Conservation (phyloP, 2,329 filamentous ascomycete genomes). For the Ophiostoma quercus region DNA sequence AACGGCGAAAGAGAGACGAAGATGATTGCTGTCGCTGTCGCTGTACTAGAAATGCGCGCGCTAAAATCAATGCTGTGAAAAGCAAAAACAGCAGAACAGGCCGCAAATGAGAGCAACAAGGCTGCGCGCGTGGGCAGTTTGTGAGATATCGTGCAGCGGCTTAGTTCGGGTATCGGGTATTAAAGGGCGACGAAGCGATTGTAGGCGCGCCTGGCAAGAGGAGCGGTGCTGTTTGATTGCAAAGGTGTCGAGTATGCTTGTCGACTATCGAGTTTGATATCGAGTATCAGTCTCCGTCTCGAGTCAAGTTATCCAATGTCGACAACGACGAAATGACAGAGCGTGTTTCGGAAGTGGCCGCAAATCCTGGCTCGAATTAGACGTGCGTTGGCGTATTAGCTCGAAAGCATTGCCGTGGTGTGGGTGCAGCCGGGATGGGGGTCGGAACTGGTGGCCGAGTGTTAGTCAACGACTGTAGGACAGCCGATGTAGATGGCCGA, state of each 20-base stretch:
- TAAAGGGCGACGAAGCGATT: neutral
- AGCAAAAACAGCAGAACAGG: neutral
- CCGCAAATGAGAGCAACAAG: neutral
- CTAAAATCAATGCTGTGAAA: neutral
- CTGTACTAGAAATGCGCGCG: neutral
- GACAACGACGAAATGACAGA: neutral
- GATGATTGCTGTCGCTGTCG: neutral
- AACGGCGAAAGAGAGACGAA: neutral
- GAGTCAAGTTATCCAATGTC: neutral
- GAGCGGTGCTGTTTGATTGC: neutral
- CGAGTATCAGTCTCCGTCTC: neutral
- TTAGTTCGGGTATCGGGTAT: neutral
- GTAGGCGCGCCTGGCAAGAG: neutral
- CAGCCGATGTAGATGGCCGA: neutral
- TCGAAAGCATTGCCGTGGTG: neutral
- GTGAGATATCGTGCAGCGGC: neutral
- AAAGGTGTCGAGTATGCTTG: neutral
- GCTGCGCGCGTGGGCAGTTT: neutral
- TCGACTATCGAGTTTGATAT: neutral
- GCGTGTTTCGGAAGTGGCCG: slow-evolving; percentile 8
- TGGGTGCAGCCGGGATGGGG: neutral
- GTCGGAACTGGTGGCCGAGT: neutral
- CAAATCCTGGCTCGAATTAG: neutral
- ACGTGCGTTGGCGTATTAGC: slow-evolving; percentile 9
- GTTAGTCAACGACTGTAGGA: neutral